phyloP scores from a whole-genome alignment of 78 protist genomes.

The Pirum gemmata region DNA sequence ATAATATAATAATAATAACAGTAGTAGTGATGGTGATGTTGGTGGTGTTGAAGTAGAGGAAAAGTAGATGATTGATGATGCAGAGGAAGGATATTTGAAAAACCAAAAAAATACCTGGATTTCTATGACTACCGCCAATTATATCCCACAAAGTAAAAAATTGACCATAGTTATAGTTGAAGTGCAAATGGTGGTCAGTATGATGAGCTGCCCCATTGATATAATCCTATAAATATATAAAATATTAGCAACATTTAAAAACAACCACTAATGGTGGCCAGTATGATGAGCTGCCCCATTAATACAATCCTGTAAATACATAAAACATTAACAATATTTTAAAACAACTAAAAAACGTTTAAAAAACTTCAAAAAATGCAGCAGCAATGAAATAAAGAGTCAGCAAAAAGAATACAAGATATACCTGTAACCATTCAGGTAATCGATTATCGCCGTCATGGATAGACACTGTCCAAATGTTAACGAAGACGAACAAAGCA shows the following conservation, averaged over 20 bases:
- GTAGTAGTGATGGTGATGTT: no score
- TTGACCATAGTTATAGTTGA: slow-evolving; percentile 77
- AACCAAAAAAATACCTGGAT: slow-evolving; percentile 10
- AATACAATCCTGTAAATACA: not conserved
- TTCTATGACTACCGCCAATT: slow-evolving; percentile 51
- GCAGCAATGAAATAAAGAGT: not conserved
- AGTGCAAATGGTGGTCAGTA: slow-evolving; percentile 65
- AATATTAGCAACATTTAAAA: slow-evolving; percentile 53
- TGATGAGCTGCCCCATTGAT: slow-evolving; percentile 64
- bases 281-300: slow-evolving; percentile 17
- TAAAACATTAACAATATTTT: not conserved
- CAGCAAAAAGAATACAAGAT: not conserved
- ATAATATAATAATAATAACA: no score
- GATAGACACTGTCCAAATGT: slow-evolving; percentile 75
- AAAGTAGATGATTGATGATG: no score
- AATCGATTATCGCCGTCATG: slow-evolving; percentile 60
- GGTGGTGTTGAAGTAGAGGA: no score
- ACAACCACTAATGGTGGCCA: slow-evolving; percentile 60
- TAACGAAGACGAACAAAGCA: slow-evolving; percentile 59
- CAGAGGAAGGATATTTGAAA: no score
- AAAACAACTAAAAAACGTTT: not conserved
- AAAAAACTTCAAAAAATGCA: not conserved
- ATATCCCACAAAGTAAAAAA: slow-evolving; percentile 76
- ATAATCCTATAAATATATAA: not conserved
- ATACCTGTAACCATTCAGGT: slow-evolving; percentile 33